phyloP scores from a whole-genome alignment of 2,329 filamentous ascomycete species.

The Microcyclosporella mali region DNA sequence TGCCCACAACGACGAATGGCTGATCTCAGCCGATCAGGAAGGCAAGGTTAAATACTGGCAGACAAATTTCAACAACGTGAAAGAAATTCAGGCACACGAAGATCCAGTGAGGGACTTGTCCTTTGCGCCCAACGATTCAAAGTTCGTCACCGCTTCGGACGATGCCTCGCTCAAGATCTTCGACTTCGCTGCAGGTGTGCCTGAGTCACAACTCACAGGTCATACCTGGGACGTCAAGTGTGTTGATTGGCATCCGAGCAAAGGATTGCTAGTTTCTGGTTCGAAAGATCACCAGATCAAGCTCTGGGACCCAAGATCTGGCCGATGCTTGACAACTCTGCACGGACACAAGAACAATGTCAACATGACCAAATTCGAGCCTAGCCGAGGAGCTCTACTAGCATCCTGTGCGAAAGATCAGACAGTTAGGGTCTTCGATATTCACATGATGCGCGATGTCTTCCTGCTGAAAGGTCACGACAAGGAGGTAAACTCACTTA shows the following conservation, averaged over 20 bases:
- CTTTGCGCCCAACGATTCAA: conserved; percentile 88
- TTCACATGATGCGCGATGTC: conserved; percentile 97
- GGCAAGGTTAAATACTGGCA: conserved; percentile 98
- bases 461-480: conserved; percentile 89
- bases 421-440: conserved; percentile 85
- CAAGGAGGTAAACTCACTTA: conserved; percentile 86
- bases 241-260: conserved; percentile 95
- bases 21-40: conserved; percentile 91
- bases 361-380: conserved; percentile 86
- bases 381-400: conserved; percentile 72
- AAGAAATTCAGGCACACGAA: conserved; percentile 83
- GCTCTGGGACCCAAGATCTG: conserved; percentile 93
- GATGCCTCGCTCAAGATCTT: conserved; percentile 92
- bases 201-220: conserved; percentile 79
- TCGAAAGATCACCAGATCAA: conserved; percentile 98
- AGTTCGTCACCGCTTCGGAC: conserved; percentile 94
- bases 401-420: conserved; percentile 92
- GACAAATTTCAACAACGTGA: conserved; percentile 97
- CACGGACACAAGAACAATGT: conserved; percentile 98
- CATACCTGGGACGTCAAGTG: conserved; percentile 97
- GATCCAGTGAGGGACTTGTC: conserved; percentile 87
- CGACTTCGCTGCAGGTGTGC: conserved; percentile 81
- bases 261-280: conserved; percentile 87
- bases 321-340: conserved; percentile 83
- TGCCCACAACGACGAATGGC: conserved; percentile 94